Evolutionary conservation across 768 basidiomycete species (phyloP).

Genomic region (Agaricus subrufescens): DNA sequence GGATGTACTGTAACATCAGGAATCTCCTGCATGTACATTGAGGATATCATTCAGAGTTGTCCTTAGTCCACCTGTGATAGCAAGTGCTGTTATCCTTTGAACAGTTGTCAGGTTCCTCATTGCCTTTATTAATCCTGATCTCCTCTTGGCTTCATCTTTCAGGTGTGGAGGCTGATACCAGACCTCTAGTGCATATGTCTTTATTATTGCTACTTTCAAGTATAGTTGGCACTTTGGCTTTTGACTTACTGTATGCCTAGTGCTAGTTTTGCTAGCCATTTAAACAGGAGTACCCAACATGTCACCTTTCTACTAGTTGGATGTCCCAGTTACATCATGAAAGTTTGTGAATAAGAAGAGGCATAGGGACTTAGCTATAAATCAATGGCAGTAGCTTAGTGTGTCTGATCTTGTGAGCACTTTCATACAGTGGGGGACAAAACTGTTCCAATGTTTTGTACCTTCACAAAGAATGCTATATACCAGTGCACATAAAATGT

Average conservation of each 20-base stretch:
- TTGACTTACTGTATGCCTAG: constrained; percentile 11
- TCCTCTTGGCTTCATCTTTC: neutral
- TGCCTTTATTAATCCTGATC: constrained; percentile 10
- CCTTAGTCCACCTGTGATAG: constrained; percentile 18
- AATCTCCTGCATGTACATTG: constrained; percentile 13
- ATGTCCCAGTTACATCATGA: constrained; percentile 1
- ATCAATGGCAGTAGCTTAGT: no score
- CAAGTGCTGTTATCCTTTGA: constrained; percentile 16
- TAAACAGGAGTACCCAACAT: constrained; percentile 12
- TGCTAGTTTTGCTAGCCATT: constrained; percentile 9
- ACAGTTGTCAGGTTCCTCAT: constrained; percentile 12
- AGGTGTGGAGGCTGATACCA: constrained; percentile 17
- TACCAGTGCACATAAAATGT: no score
- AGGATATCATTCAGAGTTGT: constrained; percentile 15
- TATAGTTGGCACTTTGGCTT: constrained; percentile 19
- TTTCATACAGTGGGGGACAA: no score
- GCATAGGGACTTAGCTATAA: no score
- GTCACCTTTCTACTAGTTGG: constrained; percentile 12
- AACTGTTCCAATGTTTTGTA: no score
- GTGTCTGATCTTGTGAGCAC: no score
- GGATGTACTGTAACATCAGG: neutral
- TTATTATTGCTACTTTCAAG: constrained; percentile 18
- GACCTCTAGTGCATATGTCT: constrained; percentile 19
- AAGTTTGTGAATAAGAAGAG: no score
- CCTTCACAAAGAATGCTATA: no score